Evolutionary conservation across 192 early-diverging fungal species (phyloP).

Genomic region (Martensiomyces pterosporus): DNA sequence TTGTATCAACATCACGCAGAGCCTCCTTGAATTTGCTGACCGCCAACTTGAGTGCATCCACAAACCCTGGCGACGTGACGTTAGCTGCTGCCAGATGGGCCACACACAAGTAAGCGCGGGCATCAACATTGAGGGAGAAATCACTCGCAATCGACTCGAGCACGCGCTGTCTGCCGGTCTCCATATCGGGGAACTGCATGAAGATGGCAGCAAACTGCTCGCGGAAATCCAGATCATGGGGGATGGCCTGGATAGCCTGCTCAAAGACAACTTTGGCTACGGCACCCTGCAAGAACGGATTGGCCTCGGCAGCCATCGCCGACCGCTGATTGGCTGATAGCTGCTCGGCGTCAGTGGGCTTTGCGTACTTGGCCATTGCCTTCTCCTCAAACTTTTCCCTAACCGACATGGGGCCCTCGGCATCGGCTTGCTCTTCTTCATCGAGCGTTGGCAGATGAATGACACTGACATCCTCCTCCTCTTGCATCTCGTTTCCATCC

Average conservation of each 20-base stretch:
- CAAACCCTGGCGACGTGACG: slow-evolving; percentile 56
- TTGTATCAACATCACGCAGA: slow-evolving; percentile 37
- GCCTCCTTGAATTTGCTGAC: slow-evolving; percentile 54
- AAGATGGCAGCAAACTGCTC: slow-evolving; percentile 66
- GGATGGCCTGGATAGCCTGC: slow-evolving; percentile 76
- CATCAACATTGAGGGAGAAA: slow-evolving; percentile 24
- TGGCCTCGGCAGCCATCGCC: slow-evolving; percentile 42
- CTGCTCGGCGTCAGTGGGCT: slow-evolving; percentile 8
- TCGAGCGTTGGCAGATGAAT: slow-evolving; percentile 56
- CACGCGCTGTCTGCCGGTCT: slow-evolving; percentile 12
- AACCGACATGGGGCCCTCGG: slow-evolving; percentile 18
- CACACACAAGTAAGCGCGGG: slow-evolving; percentile 57
- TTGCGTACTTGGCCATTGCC: slow-evolving; percentile 30
- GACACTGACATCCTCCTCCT: slow-evolving; percentile 46
- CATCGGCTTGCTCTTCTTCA: slow-evolving; percentile 51
- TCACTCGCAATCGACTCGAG: slow-evolving; percentile 26
- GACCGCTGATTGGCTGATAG: slow-evolving; percentile 43
- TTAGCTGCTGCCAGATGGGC: slow-evolving; percentile 52
- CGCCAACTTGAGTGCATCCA: slow-evolving; percentile 37
- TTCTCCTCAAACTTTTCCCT: slow-evolving; percentile 43
- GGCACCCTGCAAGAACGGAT: slow-evolving; percentile 66
- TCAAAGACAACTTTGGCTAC: slow-evolving; percentile 72
- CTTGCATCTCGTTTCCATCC: slow-evolving; percentile 23
- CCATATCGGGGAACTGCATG: slow-evolving; percentile 49
- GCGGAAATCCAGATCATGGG: slow-evolving; percentile 70